These are phyloP conservation scores for Leishmania major DNA, from an alignment of 208 protist genomes.

Conservation along the genomic window DNA sequence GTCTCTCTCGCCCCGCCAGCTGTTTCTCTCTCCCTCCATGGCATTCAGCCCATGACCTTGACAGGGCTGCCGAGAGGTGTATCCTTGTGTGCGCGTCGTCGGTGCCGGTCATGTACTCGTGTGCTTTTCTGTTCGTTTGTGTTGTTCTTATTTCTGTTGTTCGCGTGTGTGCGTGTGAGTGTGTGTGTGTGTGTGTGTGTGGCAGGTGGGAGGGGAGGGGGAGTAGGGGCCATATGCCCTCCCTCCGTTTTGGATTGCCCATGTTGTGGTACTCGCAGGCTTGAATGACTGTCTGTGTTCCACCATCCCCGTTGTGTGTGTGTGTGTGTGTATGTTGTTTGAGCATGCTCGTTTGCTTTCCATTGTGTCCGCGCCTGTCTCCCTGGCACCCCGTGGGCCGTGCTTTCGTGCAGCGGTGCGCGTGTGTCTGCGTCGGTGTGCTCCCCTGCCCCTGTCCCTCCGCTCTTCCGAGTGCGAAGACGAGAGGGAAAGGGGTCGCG, in stretches of 20 bases:
- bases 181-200: too few species aligned
- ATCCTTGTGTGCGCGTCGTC: background rate
- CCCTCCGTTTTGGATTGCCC: too few species aligned
- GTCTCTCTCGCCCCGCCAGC: background rate
- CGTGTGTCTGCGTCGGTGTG: background rate
- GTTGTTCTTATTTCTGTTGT: background rate
- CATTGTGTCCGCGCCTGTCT: background rate
- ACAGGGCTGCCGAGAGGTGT: background rate
- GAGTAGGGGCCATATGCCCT: background rate
- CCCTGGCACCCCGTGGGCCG: background rate
- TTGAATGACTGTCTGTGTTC: background rate
- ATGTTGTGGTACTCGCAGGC: background rate
- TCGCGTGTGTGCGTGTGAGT: background rate
- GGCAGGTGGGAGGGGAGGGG: background rate
- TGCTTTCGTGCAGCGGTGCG: too few species aligned
- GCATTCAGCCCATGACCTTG: background rate
- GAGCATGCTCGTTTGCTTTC: slow-evolving; percentile 1
- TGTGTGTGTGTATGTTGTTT: slow-evolving; percentile 6
- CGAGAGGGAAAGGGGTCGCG: background rate
- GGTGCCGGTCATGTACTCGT: background rate
- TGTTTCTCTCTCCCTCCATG: background rate
- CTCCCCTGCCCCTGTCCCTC: background rate
- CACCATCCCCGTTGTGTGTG: background rate
- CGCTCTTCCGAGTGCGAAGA: background rate
- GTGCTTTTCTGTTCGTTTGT: background rate